phyloP scores from a whole-genome alignment of 345 rosid genomes.

The Aquilaria malaccensis region DNA sequence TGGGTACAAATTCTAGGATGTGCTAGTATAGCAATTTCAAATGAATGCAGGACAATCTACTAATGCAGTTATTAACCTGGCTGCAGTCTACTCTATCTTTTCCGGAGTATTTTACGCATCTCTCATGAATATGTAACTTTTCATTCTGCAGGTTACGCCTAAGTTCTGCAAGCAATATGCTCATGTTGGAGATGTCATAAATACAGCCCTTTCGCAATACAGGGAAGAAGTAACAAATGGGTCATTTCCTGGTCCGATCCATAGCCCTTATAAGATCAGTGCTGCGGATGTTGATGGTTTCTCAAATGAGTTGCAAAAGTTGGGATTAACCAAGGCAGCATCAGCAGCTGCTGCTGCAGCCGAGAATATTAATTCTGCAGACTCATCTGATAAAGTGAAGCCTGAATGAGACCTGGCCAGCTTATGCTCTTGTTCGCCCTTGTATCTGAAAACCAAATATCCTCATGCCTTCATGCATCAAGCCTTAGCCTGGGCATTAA shows the following conservation, averaged over 20 bases:
- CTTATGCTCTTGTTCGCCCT: no score
- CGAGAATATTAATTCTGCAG: slow-evolving; percentile 24
- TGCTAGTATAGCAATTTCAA: no score
- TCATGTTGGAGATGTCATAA: slow-evolving; percentile 61
- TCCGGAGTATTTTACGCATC: not conserved
- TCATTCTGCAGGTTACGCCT: slow-evolving; percentile 59
- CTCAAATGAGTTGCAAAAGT: slow-evolving; percentile 51
- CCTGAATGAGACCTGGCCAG: not conserved
- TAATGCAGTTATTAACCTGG: no score
- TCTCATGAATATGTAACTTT: slow-evolving; percentile 1
- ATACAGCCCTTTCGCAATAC: slow-evolving; percentile 66
- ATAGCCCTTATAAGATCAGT: slow-evolving; percentile 69
- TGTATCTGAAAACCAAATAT: no score
- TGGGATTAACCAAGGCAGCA: slow-evolving; percentile 73
- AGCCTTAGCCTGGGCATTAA: no score
- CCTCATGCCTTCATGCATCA: no score
- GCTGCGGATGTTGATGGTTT: slow-evolving; percentile 52
- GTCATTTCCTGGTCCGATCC: slow-evolving; percentile 65
- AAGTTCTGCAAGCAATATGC: slow-evolving; percentile 88
- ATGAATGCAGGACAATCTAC: no score
- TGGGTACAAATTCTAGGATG: no score
- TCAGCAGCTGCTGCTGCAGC: slow-evolving; percentile 57
- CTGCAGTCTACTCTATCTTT: no score
- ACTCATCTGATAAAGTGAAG: slow-evolving; percentile 1
- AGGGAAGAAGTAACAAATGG: slow-evolving; percentile 69